Conservation (phyloP, 2,329 filamentous ascomycete species). For the Cytospora chrysosperma region DNA sequence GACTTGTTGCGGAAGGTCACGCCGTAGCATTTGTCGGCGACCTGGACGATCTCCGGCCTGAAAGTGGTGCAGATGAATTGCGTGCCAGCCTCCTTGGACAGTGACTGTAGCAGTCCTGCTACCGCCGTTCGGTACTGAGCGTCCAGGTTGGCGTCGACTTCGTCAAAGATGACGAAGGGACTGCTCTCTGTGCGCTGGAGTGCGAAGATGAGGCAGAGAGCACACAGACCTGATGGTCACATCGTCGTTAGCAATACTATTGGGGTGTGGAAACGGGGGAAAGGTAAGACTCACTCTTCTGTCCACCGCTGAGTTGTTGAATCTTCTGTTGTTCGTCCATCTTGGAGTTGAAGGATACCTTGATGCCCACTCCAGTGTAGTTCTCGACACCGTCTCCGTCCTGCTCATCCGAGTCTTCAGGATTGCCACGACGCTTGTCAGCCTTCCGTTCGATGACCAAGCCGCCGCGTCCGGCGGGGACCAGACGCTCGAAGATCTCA, state of each 20-base stretch:
- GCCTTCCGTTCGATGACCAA: slow-evolving; percentile 90
- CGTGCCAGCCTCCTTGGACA: slow-evolving; percentile 64
- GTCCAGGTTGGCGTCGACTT: slow-evolving; percentile 97
- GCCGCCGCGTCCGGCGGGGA: slow-evolving; percentile 87
- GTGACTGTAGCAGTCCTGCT: slow-evolving; percentile 80
- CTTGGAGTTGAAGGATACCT: slow-evolving; percentile 97
- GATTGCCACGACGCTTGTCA: slow-evolving; percentile 63
- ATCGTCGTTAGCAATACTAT: slow-evolving; percentile 2
- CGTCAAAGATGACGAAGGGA: slow-evolving; percentile 98
- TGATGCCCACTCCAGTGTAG: slow-evolving; percentile 94
- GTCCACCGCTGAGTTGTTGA: slow-evolving; percentile 92
- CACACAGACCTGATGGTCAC: slow-evolving; percentile 69
- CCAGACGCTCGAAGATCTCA: slow-evolving; percentile 89
- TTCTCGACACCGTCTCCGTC: slow-evolving; percentile 79
- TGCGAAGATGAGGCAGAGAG: slow-evolving; percentile 97
- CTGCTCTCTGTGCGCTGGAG: slow-evolving; percentile 97
- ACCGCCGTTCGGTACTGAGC: slow-evolving; percentile 97
- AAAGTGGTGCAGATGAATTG: slow-evolving; percentile 99
- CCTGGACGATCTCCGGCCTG: slow-evolving; percentile 90
- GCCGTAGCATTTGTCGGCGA: slow-evolving; percentile 97
- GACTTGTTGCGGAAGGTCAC: slow-evolving; percentile 94
- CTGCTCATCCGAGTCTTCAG: slow-evolving; percentile 68
- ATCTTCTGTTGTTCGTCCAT: slow-evolving; percentile 95
- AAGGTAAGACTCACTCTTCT: slow-evolving; percentile 72
- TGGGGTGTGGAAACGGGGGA: not conserved